Conservation (phyloP, 2,329 filamentous ascomycete genomes). For the Exserohilum turcica region DNA sequence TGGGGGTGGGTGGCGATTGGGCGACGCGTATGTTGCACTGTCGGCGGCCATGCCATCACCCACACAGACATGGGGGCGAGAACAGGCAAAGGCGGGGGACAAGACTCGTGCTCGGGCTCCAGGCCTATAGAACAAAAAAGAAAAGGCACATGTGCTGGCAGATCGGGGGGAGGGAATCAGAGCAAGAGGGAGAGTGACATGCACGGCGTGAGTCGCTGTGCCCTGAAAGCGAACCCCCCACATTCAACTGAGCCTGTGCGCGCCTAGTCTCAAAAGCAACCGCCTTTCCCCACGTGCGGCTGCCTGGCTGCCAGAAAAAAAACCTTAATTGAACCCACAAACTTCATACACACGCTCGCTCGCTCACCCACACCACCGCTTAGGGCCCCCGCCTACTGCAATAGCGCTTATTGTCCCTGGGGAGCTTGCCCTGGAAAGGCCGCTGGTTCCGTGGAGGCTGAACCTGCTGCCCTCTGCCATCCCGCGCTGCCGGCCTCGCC, state of each 20-base stretch:
- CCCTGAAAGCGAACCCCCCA: constrained; percentile 3
- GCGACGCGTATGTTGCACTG: too few relatives aligned
- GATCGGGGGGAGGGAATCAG: background rate
- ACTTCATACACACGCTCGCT: background rate
- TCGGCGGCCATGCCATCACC: too few relatives aligned
- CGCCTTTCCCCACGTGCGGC: constrained; percentile 12
- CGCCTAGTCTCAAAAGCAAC: constrained; percentile 2
- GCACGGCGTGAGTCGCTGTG: constrained; percentile 3
- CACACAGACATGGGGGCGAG: background rate
- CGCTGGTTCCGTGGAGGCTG: constrained; percentile 1
- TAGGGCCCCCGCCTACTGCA: background rate
- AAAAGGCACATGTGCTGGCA: background rate
- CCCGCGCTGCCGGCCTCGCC: constrained; percentile 4
- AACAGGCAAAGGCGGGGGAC: background rate
- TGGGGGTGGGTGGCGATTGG: too few relatives aligned
- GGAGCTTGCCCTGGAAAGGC: constrained; percentile 1
- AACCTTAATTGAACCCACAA: constrained; percentile 17
- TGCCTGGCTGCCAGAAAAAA: constrained; percentile 3
- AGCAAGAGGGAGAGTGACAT: background rate
- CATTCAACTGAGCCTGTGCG: constrained; percentile 7
- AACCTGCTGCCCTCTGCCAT: constrained; percentile 3
- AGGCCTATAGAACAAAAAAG: background rate
- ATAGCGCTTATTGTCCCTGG: background rate
- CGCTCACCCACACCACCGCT: too few relatives aligned
- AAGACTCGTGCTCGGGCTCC: too few relatives aligned